Conservation (phyloP, 169 alveolate species). For the Theileria sp. region DNA sequence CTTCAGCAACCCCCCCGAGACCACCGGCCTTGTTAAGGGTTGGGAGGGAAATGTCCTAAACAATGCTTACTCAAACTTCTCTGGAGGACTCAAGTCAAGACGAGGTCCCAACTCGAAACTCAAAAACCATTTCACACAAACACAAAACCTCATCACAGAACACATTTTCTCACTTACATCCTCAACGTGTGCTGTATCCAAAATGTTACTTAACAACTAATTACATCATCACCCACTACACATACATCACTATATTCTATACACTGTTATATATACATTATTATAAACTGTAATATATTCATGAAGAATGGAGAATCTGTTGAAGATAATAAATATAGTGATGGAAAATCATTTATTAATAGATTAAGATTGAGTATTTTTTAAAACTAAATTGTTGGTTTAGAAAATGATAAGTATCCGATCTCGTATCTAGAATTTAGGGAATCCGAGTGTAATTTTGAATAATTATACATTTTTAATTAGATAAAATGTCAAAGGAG, state of each 20-base stretch:
- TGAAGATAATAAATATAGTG: background rate
- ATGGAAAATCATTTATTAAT: conserved; percentile 29
- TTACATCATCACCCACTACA: background rate
- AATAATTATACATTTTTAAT: background rate
- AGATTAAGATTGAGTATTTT: conserved; percentile 36
- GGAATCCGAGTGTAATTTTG: conserved; percentile 57
- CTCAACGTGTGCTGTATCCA: conserved; percentile 59
- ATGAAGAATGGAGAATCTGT: background rate
- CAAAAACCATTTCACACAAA: conserved; percentile 28
- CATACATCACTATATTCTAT: background rate
- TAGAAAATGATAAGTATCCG: conserved; percentile 52
- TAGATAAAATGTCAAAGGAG: conserved; percentile 63
- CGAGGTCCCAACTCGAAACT: conserved; percentile 39
- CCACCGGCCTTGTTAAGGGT: conserved; percentile 65
- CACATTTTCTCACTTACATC: conserved; percentile 66
- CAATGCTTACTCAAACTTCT: conserved; percentile 10
- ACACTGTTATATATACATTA: background rate
- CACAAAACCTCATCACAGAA: conserved; percentile 51
- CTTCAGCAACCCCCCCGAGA: conserved; percentile 53
- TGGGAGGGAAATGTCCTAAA: conserved; percentile 58
- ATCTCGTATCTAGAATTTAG: conserved; percentile 64
- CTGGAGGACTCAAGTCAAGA: conserved; percentile 47
- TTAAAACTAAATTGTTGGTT: background rate
- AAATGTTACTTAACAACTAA: conserved; percentile 24
- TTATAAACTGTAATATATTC: background rate